phyloP scores from a whole-genome alignment of 805 yeast species.

The Metschnikowia koreensis region DNA sequence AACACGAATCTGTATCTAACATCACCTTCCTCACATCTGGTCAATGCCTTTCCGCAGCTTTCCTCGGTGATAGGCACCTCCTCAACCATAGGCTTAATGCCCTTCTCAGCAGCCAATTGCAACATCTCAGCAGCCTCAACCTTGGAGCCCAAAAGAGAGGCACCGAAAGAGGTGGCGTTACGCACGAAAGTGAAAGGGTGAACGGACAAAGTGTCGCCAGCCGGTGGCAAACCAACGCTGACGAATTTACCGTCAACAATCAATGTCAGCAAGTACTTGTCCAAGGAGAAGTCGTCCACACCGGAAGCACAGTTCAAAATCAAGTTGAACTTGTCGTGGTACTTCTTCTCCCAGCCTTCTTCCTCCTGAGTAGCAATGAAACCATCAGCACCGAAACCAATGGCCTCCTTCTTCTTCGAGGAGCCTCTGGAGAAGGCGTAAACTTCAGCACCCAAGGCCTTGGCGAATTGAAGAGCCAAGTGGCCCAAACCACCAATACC shows the following conservation, averaged over 20 bases:
- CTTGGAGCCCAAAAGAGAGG: constrained; percentile 62
- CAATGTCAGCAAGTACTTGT: constrained; percentile 47
- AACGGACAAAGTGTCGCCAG: constrained; percentile 42
- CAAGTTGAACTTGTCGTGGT: constrained; percentile 44
- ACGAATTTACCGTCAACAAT: constrained; percentile 59
- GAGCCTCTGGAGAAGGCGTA: constrained; percentile 53
- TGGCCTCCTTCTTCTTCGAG: constrained; percentile 48
- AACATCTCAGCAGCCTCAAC: constrained; percentile 66
- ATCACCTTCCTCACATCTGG: constrained; percentile 52
- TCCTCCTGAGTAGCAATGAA: constrained; percentile 55
- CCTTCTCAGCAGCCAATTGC: constrained; percentile 57
- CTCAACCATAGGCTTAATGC: constrained; percentile 64
- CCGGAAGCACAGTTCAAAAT: constrained; percentile 55
- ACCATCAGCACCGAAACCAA: constrained; percentile 50
- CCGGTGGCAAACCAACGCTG: constrained; percentile 64
- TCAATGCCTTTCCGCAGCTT: constrained; percentile 54
- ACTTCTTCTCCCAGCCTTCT: constrained; percentile 40
- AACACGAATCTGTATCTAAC: constrained; percentile 65
- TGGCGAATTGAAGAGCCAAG: constrained; percentile 54
- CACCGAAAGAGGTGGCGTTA: constrained; percentile 51
- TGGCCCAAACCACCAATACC: constrained; percentile 61
- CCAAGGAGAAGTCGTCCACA: constrained; percentile 48
- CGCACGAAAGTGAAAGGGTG: constrained; percentile 52
- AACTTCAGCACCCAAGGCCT: constrained; percentile 60
- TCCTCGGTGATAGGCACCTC: constrained; percentile 51